These are phyloP conservation scores for Candida nitratophila DNA, from an alignment of 805 yeast species.

Conservation along the genomic window DNA sequence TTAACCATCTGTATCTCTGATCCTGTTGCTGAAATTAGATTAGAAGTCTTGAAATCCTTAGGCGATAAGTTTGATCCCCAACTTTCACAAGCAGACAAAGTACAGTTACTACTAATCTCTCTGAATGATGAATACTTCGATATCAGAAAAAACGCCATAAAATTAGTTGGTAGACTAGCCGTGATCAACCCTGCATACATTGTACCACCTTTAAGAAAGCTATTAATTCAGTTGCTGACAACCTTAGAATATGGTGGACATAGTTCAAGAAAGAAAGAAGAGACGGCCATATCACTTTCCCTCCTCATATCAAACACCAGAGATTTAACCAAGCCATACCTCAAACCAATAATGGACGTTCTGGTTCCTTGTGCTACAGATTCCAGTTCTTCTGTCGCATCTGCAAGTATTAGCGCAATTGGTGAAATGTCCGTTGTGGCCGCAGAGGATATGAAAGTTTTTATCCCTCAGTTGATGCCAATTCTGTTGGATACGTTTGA, in stretches of 20 bases:
- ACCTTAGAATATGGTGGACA: constrained; percentile 77
- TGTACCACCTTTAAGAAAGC: constrained; percentile 85
- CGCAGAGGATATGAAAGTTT: constrained; percentile 74
- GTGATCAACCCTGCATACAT: constrained; percentile 90
- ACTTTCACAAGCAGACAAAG: constrained; percentile 88
- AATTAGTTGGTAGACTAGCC: constrained; percentile 77
- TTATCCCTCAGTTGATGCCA: constrained; percentile 76
- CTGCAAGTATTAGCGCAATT: constrained; percentile 76
- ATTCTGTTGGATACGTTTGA: constrained; percentile 79
- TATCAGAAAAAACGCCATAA: constrained; percentile 71
- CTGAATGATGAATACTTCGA: constrained; percentile 85
- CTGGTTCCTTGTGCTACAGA: constrained; percentile 71
- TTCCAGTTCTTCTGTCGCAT: constrained; percentile 70
- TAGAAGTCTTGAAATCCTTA: constrained; percentile 68
- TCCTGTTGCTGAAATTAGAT: constrained; percentile 76
- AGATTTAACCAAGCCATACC: constrained; percentile 82
- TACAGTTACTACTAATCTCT: constrained; percentile 76
- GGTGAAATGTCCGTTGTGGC: constrained; percentile 88
- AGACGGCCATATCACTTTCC: constrained; percentile 70
- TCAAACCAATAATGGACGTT: constrained; percentile 84
- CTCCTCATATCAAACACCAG: constrained; percentile 70
- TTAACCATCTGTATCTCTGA: constrained; percentile 83
- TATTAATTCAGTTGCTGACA: constrained; percentile 77
- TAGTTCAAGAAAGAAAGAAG: constrained; percentile 70
- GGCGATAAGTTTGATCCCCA: constrained; percentile 83